These are phyloP conservation scores for Pyrus pyrifolia DNA, from an alignment of 306 rosid species.

Conservation along the genomic window DNA sequence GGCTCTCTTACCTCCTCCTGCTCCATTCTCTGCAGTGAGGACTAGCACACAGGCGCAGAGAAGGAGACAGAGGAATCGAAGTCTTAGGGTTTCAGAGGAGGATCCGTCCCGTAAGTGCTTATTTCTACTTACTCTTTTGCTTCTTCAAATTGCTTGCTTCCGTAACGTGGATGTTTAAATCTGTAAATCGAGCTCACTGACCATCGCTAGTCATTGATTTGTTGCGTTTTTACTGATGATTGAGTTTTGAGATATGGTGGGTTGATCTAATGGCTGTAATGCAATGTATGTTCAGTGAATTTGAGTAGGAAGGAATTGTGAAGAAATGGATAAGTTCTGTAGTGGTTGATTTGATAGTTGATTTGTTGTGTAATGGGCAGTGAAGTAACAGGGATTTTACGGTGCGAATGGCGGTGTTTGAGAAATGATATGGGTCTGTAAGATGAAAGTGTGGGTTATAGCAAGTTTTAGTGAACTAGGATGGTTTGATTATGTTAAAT, in stretches of 20 bases:
- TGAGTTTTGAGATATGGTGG: background rate
- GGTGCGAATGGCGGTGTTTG: background rate
- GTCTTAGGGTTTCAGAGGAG: background rate
- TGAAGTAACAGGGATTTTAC: background rate
- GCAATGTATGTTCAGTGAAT: background rate
- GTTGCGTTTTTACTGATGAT: background rate
- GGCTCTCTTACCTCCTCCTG: background rate
- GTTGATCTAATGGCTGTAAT: background rate
- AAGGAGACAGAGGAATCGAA: background rate
- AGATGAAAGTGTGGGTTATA: background rate
- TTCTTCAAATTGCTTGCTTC: background rate
- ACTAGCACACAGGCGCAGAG: background rate
- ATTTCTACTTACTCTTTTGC: background rate
- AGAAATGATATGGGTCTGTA: background rate
- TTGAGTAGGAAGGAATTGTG: too few relatives aligned
- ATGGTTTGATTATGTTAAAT: background rate
- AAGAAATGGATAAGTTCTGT: too few relatives aligned
- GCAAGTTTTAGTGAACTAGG: background rate
- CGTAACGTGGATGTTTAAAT: background rate
- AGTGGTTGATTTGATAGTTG: background rate
- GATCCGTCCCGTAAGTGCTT: background rate
- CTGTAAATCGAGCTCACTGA: background rate
- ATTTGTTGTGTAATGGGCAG: background rate
- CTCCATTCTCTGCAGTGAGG: background rate
- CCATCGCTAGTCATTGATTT: background rate